phyloP scores from a whole-genome alignment of 1,284 basidiomycete species.

The Cryptococcus maquisensis region DNA sequence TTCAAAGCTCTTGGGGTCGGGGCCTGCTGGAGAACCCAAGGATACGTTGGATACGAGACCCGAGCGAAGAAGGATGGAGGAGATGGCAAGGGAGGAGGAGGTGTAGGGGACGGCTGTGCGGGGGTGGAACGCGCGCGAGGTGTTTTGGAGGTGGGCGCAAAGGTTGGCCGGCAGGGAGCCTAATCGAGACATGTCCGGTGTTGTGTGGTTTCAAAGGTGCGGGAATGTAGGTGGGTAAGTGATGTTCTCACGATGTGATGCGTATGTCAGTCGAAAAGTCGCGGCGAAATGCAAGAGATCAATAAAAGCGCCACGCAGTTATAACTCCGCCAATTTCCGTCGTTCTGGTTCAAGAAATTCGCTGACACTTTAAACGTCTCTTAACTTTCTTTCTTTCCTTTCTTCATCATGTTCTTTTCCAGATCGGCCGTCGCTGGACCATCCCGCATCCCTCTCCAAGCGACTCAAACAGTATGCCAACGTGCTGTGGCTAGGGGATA shows the following conservation, averaged over 20 bases:
- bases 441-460: conserved; percentile 13
- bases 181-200: conserved; percentile 16
- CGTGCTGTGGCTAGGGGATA: conserved; percentile 1
- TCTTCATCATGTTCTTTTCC: not conserved
- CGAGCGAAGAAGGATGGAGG: conserved; percentile 44
- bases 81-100: conserved; percentile 38
- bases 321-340: too few species aligned
- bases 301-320: not conserved
- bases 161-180: conserved; percentile 41
- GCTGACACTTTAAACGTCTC: not conserved
- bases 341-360: not conserved
- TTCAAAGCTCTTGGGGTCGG: conserved; percentile 35
- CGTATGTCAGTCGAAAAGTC: not conserved
- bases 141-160: conserved; percentile 44
- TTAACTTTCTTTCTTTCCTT: not conserved
- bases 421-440: conserved; percentile 13
- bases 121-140: conserved; percentile 40
- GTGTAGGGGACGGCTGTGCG: conserved; percentile 45
- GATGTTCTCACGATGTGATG: not conserved
- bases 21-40: conserved; percentile 37
- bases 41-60: conserved; percentile 46
- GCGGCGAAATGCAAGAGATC: not conserved
- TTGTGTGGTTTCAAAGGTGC: not conserved
- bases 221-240: not conserved
- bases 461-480: conserved; percentile 2